Base-by-base conservation (phyloP, 768 basidiomycete genomes). In the Phaeotremella skinneri region DNA sequence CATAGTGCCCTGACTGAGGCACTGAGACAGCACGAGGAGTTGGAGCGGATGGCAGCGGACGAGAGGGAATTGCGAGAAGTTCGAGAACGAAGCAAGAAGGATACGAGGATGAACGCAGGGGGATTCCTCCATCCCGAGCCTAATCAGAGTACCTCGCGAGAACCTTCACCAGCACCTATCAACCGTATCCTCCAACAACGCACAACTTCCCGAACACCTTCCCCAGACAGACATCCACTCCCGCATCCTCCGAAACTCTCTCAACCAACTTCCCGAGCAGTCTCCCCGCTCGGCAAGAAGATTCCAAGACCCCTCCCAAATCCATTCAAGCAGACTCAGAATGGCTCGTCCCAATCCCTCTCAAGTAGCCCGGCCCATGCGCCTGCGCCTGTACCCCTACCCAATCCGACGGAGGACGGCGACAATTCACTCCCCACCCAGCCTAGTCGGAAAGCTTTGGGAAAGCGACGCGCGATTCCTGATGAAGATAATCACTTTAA, bases 361-460 rank as follows among this genome's bases (percentile, higher is more conserved):
- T 45, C 25, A 58, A 25, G 29, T 41, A 2, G 53, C 45, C 14
- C 32, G 27, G 23, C 45, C n/a, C 42, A 51, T 31, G 43, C 41
- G 4, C 45, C 43, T 16, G 2, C 34, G 29, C 50, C 43, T 17
- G 43, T 21, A 42, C 51, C 30, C 34, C 47, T 27, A 7, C 31
- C 48, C 17, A 49, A 23, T 27, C 23, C 21, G 42, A 49, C 58
- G 21, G 61, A 67, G 3, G 76, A 76, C 20, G 72, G 70, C 6
- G 58, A 62, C 7, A 53, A 63, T 3, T 48, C 66, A 49, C 61
- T 63, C 6, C 83, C 82, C n/a, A 68, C 81, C 11, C 81, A 82
- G 63, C 91, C 89, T 0, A 91, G 89, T 73, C 87, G 83, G 32
- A 96, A 93, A 74, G 90, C 91, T 2, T 81, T 92, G 1, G 91